Evolutionary conservation across 192 early-diverging fungal genomes (phyloP).

Genomic region (Phycomyces blakesleeanus): DNA sequence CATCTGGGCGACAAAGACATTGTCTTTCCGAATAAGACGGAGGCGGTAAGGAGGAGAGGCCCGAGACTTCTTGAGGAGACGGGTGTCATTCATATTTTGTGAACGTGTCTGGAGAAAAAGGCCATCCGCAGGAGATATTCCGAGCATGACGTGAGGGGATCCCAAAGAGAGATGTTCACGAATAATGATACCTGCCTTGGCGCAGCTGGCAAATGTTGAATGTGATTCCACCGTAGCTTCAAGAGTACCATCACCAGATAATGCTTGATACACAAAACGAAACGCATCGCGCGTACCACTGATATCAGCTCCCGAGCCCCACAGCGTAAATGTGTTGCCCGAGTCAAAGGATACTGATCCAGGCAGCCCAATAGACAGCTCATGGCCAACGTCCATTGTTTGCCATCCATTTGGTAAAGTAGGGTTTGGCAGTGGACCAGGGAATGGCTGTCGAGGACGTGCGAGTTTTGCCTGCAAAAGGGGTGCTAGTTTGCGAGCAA

Average conservation of each 20-base stretch:
- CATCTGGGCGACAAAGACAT: slow-evolving; percentile 12
- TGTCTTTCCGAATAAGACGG: slow-evolving; percentile 10
- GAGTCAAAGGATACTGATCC: slow-evolving; percentile 32
- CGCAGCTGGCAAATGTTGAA: slow-evolving; percentile 27
- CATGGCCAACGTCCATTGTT: slow-evolving; percentile 30
- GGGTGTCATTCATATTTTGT: slow-evolving; percentile 5
- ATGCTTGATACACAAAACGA: slow-evolving; percentile 22
- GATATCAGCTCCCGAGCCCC: slow-evolving; percentile 25
- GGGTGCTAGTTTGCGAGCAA: slow-evolving; percentile 25
- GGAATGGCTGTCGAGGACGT: slow-evolving; percentile 8
- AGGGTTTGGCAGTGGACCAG: slow-evolving; percentile 12
- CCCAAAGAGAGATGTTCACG: slow-evolving; percentile 18
- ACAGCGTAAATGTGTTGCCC: slow-evolving; percentile 22
- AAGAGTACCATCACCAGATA: slow-evolving; percentile 8
- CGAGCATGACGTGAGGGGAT: slow-evolving; percentile 22
- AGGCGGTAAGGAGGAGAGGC: slow-evolving; percentile 21
- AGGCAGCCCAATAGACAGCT: slow-evolving; percentile 12
- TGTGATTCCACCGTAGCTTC: slow-evolving; percentile 22
- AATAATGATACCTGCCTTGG: slow-evolving; percentile 32
- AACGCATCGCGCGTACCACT: slow-evolving; percentile 16
- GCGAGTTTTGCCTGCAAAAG: slow-evolving; percentile 22
- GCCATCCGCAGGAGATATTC: slow-evolving; percentile 26
- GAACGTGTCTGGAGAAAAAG: slow-evolving; percentile 19
- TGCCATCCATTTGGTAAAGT: slow-evolving; percentile 23
- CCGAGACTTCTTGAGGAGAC: slow-evolving; percentile 9